These are phyloP conservation scores for Triadica sebifera DNA, from an alignment of 345 rosid species.

Conservation along the genomic window DNA sequence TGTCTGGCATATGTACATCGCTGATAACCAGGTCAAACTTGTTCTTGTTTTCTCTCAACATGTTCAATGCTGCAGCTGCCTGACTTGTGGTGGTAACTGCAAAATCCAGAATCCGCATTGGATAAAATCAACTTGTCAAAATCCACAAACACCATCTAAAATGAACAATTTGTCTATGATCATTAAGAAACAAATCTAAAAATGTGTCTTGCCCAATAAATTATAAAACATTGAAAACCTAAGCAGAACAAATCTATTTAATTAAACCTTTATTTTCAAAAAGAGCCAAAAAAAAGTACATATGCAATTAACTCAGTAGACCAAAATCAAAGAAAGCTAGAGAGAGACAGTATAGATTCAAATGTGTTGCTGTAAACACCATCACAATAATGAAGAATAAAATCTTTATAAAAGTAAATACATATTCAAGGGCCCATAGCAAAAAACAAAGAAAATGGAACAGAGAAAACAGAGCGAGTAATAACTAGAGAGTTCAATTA, in stretches of 20 bases:
- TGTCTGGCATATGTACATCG: slow-evolving; percentile 82
- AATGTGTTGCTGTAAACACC: too few relatives aligned
- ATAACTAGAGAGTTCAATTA: slow-evolving; percentile 1
- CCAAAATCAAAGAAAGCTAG: neutral
- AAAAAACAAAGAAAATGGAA: slow-evolving; percentile 8
- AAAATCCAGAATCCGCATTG: slow-evolving; percentile 22
- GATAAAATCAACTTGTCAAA: slow-evolving; percentile 8
- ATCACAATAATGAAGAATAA: slow-evolving; percentile 15
- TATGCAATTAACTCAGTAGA: slow-evolving; percentile 12
- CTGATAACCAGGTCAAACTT: slow-evolving; percentile 72
- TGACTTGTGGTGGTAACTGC: slow-evolving; percentile 66
- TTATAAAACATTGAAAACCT: neutral
- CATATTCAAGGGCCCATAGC: slow-evolving; percentile 16
- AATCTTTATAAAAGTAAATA: slow-evolving; percentile 18
- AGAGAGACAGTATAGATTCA: slow-evolving; percentile 14
- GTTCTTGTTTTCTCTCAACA: slow-evolving; percentile 71
- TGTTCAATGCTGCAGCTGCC: slow-evolving; percentile 51
- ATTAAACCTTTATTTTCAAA: too few relatives aligned
- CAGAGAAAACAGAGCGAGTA: neutral
- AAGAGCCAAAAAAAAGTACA: neutral
- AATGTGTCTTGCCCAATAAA: slow-evolving; percentile 4
- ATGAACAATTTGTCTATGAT: neutral
- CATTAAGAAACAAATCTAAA: neutral
- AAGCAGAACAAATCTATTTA: neutral
- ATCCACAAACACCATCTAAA: slow-evolving; percentile 5